These are phyloP conservation scores for Trichoderma virens DNA, from an alignment of 495 filamentous ascomycete genomes.

Conservation along the genomic window DNA sequence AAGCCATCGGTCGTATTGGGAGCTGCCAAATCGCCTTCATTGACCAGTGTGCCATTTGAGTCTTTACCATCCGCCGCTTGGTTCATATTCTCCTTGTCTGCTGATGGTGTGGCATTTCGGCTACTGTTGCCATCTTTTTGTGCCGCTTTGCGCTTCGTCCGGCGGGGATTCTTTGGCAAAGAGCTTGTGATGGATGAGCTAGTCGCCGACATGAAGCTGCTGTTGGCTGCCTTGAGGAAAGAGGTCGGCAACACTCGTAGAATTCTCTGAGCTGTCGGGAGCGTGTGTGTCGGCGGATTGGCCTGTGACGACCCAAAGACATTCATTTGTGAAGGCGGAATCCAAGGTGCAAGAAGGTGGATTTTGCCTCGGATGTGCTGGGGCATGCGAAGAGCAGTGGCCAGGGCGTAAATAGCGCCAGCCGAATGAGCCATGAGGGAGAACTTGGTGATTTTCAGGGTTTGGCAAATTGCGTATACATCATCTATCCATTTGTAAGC, in stretches of 20 bases:
- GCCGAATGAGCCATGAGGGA: constrained; percentile 97
- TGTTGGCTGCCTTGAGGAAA: constrained; percentile 88
- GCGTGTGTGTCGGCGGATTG: constrained; percentile 66
- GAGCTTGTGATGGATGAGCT: constrained; percentile 82
- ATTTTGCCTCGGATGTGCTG: constrained; percentile 93
- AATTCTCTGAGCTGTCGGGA: constrained; percentile 87
- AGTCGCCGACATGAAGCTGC: constrained; percentile 86
- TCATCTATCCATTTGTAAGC: constrained; percentile 55
- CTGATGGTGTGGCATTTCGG: constrained; percentile 19
- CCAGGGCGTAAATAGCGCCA: constrained; percentile 94
- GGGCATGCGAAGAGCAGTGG: constrained; percentile 90
- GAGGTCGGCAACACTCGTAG: constrained; percentile 86
- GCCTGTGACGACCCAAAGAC: constrained; percentile 66
- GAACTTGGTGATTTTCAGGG: constrained; percentile 90
- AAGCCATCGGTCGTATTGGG: constrained; percentile 27
- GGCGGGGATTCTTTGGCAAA: constrained; percentile 62
- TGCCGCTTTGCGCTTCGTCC: constrained; percentile 47
- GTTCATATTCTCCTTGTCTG: constrained; percentile 38
- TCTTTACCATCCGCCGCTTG: constrained; percentile 15
- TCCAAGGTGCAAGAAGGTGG: constrained; percentile 95
- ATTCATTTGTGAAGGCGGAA: constrained; percentile 93
- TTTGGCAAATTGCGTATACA: constrained; percentile 88
- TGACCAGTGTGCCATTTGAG: constrained; percentile 20
- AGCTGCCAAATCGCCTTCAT: constrained; percentile 14
- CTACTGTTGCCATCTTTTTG: constrained; percentile 17